Evolutionary conservation across 148 eudicot genomes (phyloP).

Genomic region (Talinum fruticosum): DNA sequence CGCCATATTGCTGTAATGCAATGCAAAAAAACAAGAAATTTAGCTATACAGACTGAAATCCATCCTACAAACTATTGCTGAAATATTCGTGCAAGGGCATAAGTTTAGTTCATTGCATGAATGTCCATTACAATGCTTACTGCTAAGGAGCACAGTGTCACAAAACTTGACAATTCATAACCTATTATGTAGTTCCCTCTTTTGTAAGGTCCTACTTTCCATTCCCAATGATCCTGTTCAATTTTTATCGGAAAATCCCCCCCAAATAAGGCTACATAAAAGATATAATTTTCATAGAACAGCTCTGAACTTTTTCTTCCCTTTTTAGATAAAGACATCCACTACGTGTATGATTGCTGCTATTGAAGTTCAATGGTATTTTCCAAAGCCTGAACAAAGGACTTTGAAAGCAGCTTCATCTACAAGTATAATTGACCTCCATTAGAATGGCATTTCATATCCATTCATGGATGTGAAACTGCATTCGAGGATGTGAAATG

Average conservation of each 20-base stretch:
- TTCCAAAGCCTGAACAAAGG: background rate
- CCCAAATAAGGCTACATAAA: background rate
- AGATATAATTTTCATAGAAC: background rate
- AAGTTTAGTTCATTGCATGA: background rate
- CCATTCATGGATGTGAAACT: background rate
- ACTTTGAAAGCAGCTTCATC: background rate
- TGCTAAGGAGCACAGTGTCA: background rate
- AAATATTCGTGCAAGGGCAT: background rate
- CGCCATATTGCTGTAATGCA: constrained; percentile 74
- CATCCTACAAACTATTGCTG: background rate
- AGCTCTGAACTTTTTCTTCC: background rate
- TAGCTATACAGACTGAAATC: constrained; percentile 6
- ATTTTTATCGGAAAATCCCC: background rate
- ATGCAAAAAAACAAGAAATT: constrained; percentile 12
- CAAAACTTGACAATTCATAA: background rate
- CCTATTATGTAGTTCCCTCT: background rate
- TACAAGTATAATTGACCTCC: background rate
- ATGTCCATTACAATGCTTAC: constrained; percentile 4
- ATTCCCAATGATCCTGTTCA: background rate
- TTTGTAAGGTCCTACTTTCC: background rate
- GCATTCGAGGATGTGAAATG: constrained; percentile 7
- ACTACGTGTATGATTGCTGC: background rate
- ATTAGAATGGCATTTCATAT: background rate
- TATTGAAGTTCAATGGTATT: background rate
- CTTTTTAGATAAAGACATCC: background rate